phyloP scores from a whole-genome alignment of 345 rosid species.

The Eucalyptus dawsonii region DNA sequence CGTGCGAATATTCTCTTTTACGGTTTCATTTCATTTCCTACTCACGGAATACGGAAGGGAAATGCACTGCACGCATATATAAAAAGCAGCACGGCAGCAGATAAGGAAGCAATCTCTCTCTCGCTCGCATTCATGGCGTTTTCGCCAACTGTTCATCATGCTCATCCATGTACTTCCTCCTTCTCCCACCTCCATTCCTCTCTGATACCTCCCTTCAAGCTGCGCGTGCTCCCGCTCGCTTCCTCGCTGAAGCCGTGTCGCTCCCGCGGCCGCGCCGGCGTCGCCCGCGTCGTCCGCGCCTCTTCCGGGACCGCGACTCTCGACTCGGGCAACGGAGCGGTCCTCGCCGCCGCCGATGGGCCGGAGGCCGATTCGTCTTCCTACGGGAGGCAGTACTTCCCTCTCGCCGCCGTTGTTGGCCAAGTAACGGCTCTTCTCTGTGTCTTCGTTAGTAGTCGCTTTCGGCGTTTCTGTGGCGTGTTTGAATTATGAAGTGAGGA shows the following conservation, averaged over 20 bases:
- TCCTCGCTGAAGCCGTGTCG: neutral
- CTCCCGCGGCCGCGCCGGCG: neutral
- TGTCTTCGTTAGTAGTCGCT: neutral
- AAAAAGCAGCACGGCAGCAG: neutral
- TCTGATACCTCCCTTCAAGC: constrained; percentile 1
- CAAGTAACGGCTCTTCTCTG: constrained; percentile 32
- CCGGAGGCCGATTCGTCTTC: constrained; percentile 8
- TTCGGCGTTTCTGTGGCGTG: neutral
- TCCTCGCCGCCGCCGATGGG: neutral
- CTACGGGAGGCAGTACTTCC: constrained; percentile 72
- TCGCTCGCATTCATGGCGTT: neutral
- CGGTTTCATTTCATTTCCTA: neutral
- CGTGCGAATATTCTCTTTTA: neutral
- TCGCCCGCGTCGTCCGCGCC: neutral
- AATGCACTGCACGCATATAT: neutral
- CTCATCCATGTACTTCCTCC: neutral
- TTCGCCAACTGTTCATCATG: neutral
- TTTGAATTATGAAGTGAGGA: neutral
- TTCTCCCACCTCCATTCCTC: neutral
- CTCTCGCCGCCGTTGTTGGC: constrained; percentile 89
- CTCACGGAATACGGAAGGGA: neutral
- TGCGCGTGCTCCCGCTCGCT: neutral
- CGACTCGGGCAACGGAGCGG: constrained; percentile 46
- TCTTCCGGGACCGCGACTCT: constrained; percentile 11
- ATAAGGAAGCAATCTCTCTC: neutral